A percentile compares a stretch with the other conserved stretches of the same genome.
phyloP scores from a whole-genome alignment of 345 rosid species.

The Melaleuca quinquenervia region DNA sequence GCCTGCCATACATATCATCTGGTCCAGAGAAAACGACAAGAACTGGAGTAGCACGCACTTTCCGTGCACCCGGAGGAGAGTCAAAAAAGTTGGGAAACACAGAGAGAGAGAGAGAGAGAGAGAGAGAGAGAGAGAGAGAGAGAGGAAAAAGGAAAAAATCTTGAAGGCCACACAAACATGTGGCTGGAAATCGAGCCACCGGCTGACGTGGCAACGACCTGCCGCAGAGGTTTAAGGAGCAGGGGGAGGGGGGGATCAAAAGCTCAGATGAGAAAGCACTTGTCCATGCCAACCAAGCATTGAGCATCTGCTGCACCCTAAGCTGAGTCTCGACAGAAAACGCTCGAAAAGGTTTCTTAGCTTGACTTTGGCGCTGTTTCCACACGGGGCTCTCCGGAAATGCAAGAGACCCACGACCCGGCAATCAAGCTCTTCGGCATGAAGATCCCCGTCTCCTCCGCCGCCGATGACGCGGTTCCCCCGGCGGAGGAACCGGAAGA shows the following conservation, averaged over 20 bases:
- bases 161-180: slow-evolving; percentile 72
- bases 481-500: background rate
- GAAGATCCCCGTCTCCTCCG: slow-evolving; percentile 40
- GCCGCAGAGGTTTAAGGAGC: slow-evolving; percentile 14
- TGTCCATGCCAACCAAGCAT: slow-evolving; percentile 13
- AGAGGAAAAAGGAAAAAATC: slow-evolving; percentile 12
- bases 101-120: background rate
- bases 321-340: background rate
- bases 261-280: slow-evolving; percentile 10
- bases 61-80: background rate
- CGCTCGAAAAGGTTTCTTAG: background rate
- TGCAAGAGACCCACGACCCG: slow-evolving; percentile 43
- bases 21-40: background rate
- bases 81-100: background rate
- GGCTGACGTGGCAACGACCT: slow-evolving; percentile 67
- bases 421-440: slow-evolving; percentile 76
- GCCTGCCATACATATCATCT: background rate
- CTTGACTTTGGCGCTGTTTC: slow-evolving; percentile 10
- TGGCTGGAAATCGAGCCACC: slow-evolving; percentile 69
- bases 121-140: background rate
- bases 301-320: background rate
- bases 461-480: background rate
- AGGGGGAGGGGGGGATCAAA: slow-evolving; percentile 51
- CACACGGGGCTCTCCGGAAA: slow-evolving; percentile 16
- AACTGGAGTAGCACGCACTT: background rate